Evolutionary conservation across 2,329 filamentous ascomycete species (phyloP).

Genomic region (Scleromitrula shiraiana): DNA sequence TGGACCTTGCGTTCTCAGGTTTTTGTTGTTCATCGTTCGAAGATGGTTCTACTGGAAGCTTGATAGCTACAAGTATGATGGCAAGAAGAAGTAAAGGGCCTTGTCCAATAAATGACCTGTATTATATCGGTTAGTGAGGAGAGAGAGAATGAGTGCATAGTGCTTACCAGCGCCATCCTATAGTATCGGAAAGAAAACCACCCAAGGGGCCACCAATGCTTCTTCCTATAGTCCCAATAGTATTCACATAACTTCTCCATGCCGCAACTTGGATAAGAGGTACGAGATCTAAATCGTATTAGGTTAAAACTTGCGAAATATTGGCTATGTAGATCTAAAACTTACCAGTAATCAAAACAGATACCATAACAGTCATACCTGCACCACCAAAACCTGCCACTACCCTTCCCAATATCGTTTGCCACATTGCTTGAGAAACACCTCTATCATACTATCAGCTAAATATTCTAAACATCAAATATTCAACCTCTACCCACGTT

Average conservation of each 20-base stretch:
- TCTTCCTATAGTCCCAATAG: slow-evolving; percentile 61
- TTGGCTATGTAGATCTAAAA: not conserved
- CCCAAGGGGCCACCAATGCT: slow-evolving; percentile 62
- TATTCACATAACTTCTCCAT: slow-evolving; percentile 67
- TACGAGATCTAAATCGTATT: not conserved
- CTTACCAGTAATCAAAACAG: slow-evolving; percentile 7
- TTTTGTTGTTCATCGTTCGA: slow-evolving; percentile 44
- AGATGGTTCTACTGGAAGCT: slow-evolving; percentile 33
- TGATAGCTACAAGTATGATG: slow-evolving; percentile 53
- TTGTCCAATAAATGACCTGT: slow-evolving; percentile 63
- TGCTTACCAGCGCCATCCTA: slow-evolving; percentile 66
- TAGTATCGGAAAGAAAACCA: slow-evolving; percentile 61
- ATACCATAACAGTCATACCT: slow-evolving; percentile 45
- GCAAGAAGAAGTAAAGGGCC: slow-evolving; percentile 60
- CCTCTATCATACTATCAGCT: slow-evolving; percentile 37
- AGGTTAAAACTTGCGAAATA: not conserved
- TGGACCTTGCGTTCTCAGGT: slow-evolving; percentile 54
- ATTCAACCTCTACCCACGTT: not conserved
- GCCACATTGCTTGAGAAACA: slow-evolving; percentile 55
- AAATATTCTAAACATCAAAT: not conserved
- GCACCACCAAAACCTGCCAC: slow-evolving; percentile 54
- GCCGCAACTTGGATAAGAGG: slow-evolving; percentile 39
- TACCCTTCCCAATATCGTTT: slow-evolving; percentile 56
- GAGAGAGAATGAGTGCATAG: not conserved
- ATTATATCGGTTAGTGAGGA: not conserved